These are phyloP conservation scores for Cyberlindnera amylophila DNA, from an alignment of 805 yeast genomes.

Conservation along the genomic window DNA sequence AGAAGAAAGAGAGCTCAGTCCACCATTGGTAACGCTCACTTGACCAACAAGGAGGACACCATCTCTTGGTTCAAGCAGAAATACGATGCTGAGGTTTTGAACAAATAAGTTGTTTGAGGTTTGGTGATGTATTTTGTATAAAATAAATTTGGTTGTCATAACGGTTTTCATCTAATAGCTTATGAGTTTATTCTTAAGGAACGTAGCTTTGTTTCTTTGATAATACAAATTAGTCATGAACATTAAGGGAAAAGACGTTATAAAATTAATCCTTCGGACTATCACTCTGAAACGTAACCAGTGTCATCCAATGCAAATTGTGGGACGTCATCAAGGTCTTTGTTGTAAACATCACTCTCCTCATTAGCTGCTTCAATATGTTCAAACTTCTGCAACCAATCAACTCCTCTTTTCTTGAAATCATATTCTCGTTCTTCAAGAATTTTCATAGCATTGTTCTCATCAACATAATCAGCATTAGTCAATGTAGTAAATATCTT, in stretches of 20 bases:
- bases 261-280: background rate
- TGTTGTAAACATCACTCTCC: slow-evolving; percentile 24
- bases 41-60: slow-evolving; percentile 88
- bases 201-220: too few relatives aligned
- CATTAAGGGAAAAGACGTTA: too few relatives aligned
- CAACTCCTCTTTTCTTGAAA: slow-evolving; percentile 26
- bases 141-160: slow-evolving; percentile 16
- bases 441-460: slow-evolving; percentile 21
- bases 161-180: slow-evolving; percentile 9
- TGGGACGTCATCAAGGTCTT: slow-evolving; percentile 23
- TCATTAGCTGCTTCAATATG: slow-evolving; percentile 30
- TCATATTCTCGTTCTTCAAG: slow-evolving; percentile 20
- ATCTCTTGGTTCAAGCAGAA: slow-evolving; percentile 99
- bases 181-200: background rate
- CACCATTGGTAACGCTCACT: slow-evolving; percentile 88
- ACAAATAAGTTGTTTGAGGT: slow-evolving; percentile 49
- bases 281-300: slow-evolving; percentile 27
- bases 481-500: slow-evolving; percentile 55
- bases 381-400: slow-evolving; percentile 39
- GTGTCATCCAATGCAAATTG: slow-evolving; percentile 24
- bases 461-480: slow-evolving; percentile 33
- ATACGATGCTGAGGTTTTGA: slow-evolving; percentile 97
- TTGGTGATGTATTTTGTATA: slow-evolving; percentile 21
- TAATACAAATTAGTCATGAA: slow-evolving; percentile 1
- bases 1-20: slow-evolving; percentile 96